phyloP scores from a whole-genome alignment of 2,329 filamentous ascomycete species.

The Botryotinia globosa region DNA sequence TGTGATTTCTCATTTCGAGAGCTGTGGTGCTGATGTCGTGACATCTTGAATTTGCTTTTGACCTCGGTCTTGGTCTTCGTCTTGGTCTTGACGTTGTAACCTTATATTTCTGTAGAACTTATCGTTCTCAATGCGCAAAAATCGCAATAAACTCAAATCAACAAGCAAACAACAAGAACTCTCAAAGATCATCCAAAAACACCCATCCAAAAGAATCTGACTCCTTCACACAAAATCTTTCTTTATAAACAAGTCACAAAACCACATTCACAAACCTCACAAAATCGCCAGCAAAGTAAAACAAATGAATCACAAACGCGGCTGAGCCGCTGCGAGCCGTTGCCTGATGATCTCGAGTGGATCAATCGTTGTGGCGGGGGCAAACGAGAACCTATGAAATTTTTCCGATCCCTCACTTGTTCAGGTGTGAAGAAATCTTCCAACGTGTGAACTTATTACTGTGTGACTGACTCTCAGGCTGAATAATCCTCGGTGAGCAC shows the following conservation, averaged over 20 bases:
- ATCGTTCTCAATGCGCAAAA: background rate
- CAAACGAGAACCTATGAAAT: background rate
- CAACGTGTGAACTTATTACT: background rate
- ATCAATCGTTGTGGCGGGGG: background rate
- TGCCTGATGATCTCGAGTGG: constrained; percentile 6
- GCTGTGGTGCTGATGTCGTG: background rate
- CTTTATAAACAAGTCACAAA: background rate
- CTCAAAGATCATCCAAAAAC: background rate
- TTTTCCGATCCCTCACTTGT: background rate
- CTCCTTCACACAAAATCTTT: background rate
- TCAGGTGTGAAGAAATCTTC: background rate
- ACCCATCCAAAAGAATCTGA: background rate
- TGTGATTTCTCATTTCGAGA: background rate
- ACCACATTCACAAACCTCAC: background rate
- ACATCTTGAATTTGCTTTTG: background rate
- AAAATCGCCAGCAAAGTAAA: too few species aligned
- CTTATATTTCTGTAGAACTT: background rate
- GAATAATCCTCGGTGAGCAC: background rate
- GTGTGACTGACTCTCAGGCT: too few species aligned
- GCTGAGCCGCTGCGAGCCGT: constrained; percentile 1
- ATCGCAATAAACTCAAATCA: background rate
- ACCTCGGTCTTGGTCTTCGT: background rate
- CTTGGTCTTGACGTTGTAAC: background rate
- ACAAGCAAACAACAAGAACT: background rate
- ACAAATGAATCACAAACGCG: background rate